Conservation (phyloP, 352 stramenopile genomes). For the Pythium chondricola region DNA sequence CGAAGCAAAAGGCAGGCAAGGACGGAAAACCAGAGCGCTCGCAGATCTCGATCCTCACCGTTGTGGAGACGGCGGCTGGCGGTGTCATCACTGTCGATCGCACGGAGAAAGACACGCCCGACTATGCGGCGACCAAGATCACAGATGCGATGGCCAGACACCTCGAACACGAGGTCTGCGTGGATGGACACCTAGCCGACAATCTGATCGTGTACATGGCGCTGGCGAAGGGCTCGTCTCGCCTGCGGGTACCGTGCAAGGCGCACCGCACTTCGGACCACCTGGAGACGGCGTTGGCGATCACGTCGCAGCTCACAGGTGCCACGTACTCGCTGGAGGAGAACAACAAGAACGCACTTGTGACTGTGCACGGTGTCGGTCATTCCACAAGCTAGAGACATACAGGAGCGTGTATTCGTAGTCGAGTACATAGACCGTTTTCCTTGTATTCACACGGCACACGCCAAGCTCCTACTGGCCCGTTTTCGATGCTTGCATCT, state of each 20-base stretch:
- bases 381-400: neutral
- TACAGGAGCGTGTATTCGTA: constrained; percentile 18
- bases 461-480: too few relatives aligned
- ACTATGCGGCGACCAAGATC: constrained; percentile 26
- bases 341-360: constrained; percentile 27
- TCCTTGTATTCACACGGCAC: neutral
- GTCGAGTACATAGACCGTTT: constrained; percentile 18
- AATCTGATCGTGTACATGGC: constrained; percentile 69
- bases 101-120: constrained; percentile 34
- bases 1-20: constrained; percentile 9
- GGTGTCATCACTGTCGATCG: constrained; percentile 39
- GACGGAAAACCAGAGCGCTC: constrained; percentile 20
- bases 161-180: constrained; percentile 38
- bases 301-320: constrained; percentile 32
- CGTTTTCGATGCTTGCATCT: constrained; percentile 5
- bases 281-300: constrained; percentile 45
- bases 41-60: constrained; percentile 30
- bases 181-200: constrained; percentile 72
- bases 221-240: constrained; percentile 42
- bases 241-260: constrained; percentile 41
- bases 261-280: constrained; percentile 39
- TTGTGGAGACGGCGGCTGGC: constrained; percentile 33
- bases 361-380: constrained; percentile 49
- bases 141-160: constrained; percentile 18
- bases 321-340: constrained; percentile 33